These are phyloP conservation scores for Pestalotiopsis sp. DNA, from an alignment of 2,329 filamentous ascomycete genomes.

Conservation along the genomic window DNA sequence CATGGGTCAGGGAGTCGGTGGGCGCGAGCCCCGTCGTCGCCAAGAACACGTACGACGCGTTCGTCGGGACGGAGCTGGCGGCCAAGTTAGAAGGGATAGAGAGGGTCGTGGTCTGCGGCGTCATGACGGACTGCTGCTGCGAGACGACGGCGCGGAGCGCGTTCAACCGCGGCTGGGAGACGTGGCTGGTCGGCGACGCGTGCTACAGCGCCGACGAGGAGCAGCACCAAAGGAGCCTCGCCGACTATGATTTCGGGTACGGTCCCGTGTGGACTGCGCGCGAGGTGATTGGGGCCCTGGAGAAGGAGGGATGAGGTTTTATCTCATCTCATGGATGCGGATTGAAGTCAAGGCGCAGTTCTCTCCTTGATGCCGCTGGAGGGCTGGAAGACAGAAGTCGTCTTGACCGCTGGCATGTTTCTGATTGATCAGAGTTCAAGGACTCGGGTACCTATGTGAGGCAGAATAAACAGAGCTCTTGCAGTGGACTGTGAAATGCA, in stretches of 20 bases:
- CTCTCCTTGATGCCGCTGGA: background rate
- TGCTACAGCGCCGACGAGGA: constrained; percentile 35
- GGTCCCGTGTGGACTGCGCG: constrained; percentile 20
- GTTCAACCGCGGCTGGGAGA: constrained; percentile 43
- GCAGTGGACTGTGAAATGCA: background rate
- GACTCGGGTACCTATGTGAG: background rate
- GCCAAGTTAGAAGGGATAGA: constrained; percentile 29
- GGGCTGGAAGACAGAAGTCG: background rate
- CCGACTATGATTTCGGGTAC: constrained; percentile 37
- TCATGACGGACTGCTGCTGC: constrained; percentile 45
- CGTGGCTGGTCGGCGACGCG: constrained; percentile 41
- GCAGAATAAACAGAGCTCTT: background rate
- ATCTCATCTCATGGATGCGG: no score
- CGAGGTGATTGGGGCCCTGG: background rate
- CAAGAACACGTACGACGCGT: constrained; percentile 45
- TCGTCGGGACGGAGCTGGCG: constrained; percentile 36
- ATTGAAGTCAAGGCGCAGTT: no score
- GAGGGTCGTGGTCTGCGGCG: constrained; percentile 40
- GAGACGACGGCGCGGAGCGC: constrained; percentile 40
- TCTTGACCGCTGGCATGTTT: background rate
- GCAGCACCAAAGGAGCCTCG: constrained; percentile 36
- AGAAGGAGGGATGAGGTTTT: background rate
- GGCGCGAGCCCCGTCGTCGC: constrained; percentile 23
- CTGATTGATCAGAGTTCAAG: background rate
- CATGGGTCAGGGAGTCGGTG: constrained; percentile 22